Evolutionary conservation across 2,329 filamentous ascomycete genomes (phyloP).

Genomic region (Stagonosporopsis rhizophila): DNA sequence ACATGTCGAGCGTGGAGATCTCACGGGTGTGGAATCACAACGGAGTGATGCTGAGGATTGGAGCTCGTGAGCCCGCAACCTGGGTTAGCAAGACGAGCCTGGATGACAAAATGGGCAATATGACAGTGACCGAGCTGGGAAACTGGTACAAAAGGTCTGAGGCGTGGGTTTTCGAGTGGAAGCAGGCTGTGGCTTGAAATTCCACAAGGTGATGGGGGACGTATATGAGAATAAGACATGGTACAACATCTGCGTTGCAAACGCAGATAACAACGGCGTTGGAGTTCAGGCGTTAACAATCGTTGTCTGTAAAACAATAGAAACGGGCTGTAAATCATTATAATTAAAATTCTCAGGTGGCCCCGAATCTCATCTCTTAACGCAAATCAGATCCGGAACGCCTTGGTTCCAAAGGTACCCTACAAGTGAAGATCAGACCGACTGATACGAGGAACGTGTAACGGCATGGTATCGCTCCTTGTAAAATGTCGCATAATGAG

Average conservation of each 20-base stretch:
- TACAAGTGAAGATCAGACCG: constrained; percentile 21
- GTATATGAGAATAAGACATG: not conserved
- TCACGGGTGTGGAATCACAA: not conserved
- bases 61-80: constrained; percentile 3
- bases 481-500: constrained; percentile 10
- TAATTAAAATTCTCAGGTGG: constrained; percentile 44
- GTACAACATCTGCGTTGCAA: not conserved
- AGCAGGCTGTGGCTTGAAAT: constrained; percentile 9
- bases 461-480: constrained; percentile 12
- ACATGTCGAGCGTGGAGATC: not conserved
- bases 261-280: not conserved
- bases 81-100: constrained; percentile 16
- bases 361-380: constrained; percentile 38
- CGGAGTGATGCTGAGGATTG: not conserved
- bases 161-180: constrained; percentile 13
- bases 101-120: constrained; percentile 11
- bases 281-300: not conserved
- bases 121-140: constrained; percentile 17
- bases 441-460: constrained; percentile 15
- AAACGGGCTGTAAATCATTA: constrained; percentile 29
- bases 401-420: constrained; percentile 36
- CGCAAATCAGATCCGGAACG: constrained; percentile 33
- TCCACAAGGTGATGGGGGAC: not conserved
- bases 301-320: constrained; percentile 4
- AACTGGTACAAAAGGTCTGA: constrained; percentile 6